These are phyloP conservation scores for Pichia cactophila DNA, from an alignment of 1,139 yeast species.

Conservation along the genomic window DNA sequence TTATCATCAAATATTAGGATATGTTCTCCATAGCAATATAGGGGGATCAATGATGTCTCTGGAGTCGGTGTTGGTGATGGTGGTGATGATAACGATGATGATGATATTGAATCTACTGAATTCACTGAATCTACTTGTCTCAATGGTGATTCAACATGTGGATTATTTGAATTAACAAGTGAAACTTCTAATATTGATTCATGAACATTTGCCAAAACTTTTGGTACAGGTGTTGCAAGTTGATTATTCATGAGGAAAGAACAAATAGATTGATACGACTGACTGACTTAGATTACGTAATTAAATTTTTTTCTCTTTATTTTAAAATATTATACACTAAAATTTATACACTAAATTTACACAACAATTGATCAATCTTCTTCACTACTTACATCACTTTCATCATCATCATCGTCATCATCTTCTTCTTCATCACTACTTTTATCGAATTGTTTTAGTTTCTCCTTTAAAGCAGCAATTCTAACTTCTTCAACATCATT, in stretches of 20 bases:
- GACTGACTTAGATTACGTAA: too few relatives aligned
- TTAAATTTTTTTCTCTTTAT: not conserved
- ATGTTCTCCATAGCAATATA: constrained; percentile 35
- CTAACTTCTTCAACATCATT: constrained; percentile 59
- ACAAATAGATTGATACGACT: too few relatives aligned
- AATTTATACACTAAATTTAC: not conserved
- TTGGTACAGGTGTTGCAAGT: not conserved
- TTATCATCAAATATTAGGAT: constrained; percentile 46
- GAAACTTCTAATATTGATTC: too few relatives aligned
- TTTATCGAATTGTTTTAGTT: constrained; percentile 65
- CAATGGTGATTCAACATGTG: too few relatives aligned
- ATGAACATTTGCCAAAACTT: not conserved
- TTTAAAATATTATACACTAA: constrained; percentile 9
- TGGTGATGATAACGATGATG: not conserved
- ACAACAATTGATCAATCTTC: constrained; percentile 11
- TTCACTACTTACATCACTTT: constrained; percentile 13
- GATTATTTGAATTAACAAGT: too few relatives aligned
- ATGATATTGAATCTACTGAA: too few relatives aligned
- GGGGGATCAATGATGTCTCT: not conserved
- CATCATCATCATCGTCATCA: constrained; percentile 36
- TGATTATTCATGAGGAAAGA: not conserved
- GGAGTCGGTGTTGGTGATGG: not conserved
- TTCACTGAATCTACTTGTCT: too few relatives aligned
- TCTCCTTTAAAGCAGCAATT: constrained; percentile 77
- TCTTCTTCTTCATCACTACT: constrained; percentile 46